Conservation (phyloP, 768 basidiomycete species). For the Pilatotrama ljubarskyi region DNA sequence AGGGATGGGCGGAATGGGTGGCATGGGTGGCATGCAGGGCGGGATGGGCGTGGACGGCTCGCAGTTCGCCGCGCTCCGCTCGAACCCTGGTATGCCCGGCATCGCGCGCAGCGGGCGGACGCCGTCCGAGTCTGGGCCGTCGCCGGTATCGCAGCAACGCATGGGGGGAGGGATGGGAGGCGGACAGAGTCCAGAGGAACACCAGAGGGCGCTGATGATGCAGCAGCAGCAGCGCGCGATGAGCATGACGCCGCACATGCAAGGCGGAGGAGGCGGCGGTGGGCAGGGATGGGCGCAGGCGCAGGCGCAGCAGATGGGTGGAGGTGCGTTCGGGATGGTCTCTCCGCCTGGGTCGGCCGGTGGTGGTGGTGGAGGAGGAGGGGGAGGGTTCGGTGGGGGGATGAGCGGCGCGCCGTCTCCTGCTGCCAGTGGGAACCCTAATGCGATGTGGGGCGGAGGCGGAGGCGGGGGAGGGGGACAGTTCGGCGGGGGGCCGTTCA, state of each 20-base stretch:
- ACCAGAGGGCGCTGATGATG: constrained; percentile 38
- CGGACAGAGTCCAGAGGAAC: constrained; percentile 41
- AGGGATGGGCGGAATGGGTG: constrained; percentile 2
- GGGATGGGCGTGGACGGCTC: constrained; percentile 39
- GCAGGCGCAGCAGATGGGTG: neutral
- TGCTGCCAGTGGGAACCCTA: constrained; percentile 15
- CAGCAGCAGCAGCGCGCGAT: constrained; percentile 35
- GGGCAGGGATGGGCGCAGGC: constrained; percentile 33
- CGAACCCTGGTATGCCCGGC: constrained; percentile 64
- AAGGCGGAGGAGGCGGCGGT: constrained; percentile 28
- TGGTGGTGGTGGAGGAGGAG: neutral
- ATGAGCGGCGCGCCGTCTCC: constrained; percentile 19
- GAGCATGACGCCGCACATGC: constrained; percentile 39
- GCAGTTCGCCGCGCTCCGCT: constrained; percentile 51
- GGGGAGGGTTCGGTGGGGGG: neutral
- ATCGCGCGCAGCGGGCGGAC: constrained; percentile 76
- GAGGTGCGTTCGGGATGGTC: constrained; percentile 12
- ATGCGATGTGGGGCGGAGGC: constrained; percentile 18
- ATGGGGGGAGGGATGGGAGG: constrained; percentile 37
- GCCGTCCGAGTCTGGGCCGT: constrained; percentile 62
- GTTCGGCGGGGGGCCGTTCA: constrained; percentile 22
- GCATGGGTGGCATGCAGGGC: constrained; percentile 10
- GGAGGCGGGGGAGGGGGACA: constrained; percentile 10
- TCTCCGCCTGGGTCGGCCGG: constrained; percentile 19
- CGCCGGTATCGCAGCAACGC: constrained; percentile 41